Conservation (phyloP, 106 monocot genomes). For the Dendrobium nobile region DNA sequence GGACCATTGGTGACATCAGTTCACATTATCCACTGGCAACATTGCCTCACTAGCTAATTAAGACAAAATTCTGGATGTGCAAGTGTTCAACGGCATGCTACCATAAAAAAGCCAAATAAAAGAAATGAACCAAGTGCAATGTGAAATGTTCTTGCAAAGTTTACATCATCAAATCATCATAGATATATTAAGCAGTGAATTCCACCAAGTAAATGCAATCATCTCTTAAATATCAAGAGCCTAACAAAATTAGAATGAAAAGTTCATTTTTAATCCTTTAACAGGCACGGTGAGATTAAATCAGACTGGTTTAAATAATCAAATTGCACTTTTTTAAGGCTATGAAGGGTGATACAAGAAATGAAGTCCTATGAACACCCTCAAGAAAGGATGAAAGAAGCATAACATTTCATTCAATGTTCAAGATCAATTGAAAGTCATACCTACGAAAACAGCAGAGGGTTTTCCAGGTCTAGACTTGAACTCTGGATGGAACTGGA, state of each 20-base stretch:
- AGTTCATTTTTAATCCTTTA: not conserved
- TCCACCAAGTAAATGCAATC: not conserved
- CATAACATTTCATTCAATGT: not conserved
- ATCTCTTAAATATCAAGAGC: no score
- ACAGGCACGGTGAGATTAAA: not conserved
- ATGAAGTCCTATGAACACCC: not conserved
- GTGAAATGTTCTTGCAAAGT: not conserved
- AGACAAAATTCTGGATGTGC: not conserved
- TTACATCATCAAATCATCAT: not conserved
- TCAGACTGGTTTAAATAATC: not conserved
- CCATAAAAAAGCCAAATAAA: not conserved
- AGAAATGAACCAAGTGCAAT: not conserved
- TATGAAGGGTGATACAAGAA: not conserved
- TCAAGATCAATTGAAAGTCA: not conserved
- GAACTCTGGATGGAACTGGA: constrained; percentile 91
- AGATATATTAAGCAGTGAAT: not conserved
- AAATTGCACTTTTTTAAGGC: not conserved
- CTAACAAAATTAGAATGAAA: not conserved
- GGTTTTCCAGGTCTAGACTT: constrained; percentile 93
- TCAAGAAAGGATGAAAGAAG: not conserved
- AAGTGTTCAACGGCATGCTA: not conserved
- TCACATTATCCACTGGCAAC: no score
- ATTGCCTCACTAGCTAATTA: not conserved
- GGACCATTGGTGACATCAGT: no score
- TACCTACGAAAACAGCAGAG: constrained; percentile 78